Evolutionary conservation across 352 stramenopile genomes (phyloP), one percentile per base, ranked within the genome.

Genomic region (Globisporangium abappressorium): DNA sequence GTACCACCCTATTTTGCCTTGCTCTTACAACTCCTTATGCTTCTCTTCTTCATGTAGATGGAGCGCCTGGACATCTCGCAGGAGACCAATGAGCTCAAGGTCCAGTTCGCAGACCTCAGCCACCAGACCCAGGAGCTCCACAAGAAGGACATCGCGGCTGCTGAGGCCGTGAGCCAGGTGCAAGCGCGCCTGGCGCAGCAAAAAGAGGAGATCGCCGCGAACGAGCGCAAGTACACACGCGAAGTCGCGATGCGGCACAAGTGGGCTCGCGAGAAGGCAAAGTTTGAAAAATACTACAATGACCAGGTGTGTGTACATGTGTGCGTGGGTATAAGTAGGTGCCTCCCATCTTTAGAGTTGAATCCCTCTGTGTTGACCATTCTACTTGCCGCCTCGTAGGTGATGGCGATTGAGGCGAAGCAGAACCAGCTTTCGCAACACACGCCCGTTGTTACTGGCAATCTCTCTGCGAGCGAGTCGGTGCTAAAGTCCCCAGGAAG

Each of bases 201-300:
- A 53, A 92, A 92, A 64, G 82, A 67, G 5, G 82, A 92, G 5
- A 95, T 95, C 67, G 78, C 75, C 1, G 53, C 71, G 9, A 90
- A 82, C 41, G 64, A 81, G 47, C 81, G 83, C 59, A 84, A 87
- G 34, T 93, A 90, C 59, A 76, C 82, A 46, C 76, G 80, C 12
- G 87, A 95, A 62, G 75, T 94, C 0, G 74, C 78, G 24, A 77
- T 93, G 68, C 75, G 87, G 5, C 78, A 91, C 11, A 92, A 93
- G 55, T 95, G 87, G 87, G 76, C 80, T 2, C 68, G 82, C 0
- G 87, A 95, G 65, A 93, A 92, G 63, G 75, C 82, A 57, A 94
- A 95, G 60, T 95, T 95, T 53, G 83, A 95, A 38, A 89, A 84
- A 57, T 94, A 93, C 70, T 95, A 93, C 71, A 86, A 88, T 57